Percentiles rank a stretch among this genome's conserved stretches.
Conservation (phyloP, 2,329 filamentous ascomycete species). For the Neopestalotiopsis sp. region DNA sequence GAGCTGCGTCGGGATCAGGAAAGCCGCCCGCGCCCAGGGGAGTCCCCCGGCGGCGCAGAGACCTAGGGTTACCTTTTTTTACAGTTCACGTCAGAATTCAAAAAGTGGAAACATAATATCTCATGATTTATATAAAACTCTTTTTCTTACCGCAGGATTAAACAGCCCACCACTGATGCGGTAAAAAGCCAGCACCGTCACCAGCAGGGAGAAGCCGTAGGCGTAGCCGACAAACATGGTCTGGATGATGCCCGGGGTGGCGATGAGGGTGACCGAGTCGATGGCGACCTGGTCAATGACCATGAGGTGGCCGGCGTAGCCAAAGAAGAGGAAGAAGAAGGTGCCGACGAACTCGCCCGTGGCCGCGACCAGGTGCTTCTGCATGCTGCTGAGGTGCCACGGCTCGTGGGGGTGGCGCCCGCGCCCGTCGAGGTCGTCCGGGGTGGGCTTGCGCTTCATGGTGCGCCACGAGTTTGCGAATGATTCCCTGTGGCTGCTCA, state of each 20-base stretch:
- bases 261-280: slow-evolving; percentile 17
- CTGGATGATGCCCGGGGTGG: slow-evolving; percentile 27
- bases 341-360: slow-evolving; percentile 48
- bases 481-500: not conserved
- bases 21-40: slow-evolving; percentile 46
- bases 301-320: slow-evolving; percentile 40
- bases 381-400: slow-evolving; percentile 15
- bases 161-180: slow-evolving; percentile 50
- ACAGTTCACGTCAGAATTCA: not conserved
- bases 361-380: slow-evolving; percentile 41
- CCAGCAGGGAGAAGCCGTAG: slow-evolving; percentile 50
- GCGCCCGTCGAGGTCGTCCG: slow-evolving; percentile 1
- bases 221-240: slow-evolving; percentile 45
- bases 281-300: slow-evolving; percentile 25
- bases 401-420: not conserved
- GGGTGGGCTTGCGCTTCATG: not conserved
- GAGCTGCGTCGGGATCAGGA: slow-evolving; percentile 57
- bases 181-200: slow-evolving; percentile 56
- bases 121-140: no score
- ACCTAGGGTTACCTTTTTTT: slow-evolving; percentile 51
- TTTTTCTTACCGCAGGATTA: slow-evolving; percentile 40
- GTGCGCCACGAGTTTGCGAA: not conserved
- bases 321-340: slow-evolving; percentile 48
- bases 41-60: slow-evolving; percentile 56
- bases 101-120: no score